These are phyloP conservation scores for Dentipellis sp. DNA, from an alignment of 768 basidiomycete genomes.

Conservation along the genomic window DNA sequence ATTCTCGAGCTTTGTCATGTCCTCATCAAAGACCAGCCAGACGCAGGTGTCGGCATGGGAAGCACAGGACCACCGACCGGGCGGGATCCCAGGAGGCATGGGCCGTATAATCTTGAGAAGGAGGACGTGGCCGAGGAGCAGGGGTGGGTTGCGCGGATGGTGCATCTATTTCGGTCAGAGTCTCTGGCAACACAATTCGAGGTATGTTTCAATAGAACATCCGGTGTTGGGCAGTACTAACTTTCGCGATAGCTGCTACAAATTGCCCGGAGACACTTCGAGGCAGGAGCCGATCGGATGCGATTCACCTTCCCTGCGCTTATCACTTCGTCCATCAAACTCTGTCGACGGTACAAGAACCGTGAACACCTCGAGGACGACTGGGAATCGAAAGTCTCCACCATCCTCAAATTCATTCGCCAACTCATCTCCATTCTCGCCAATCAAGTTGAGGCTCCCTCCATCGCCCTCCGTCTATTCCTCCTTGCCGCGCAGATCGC, in stretches of 20 bases:
- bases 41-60: constrained; percentile 28
- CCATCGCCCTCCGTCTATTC: constrained; percentile 91
- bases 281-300: constrained; percentile 89
- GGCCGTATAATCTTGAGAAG: constrained; percentile 55
- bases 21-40: constrained; percentile 77
- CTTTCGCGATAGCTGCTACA: constrained; percentile 61
- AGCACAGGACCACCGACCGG: constrained; percentile 23
- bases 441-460: constrained; percentile 85
- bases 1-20: constrained; percentile 91
- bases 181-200: constrained; percentile 85
- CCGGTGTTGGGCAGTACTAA: neutral
- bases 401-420: constrained; percentile 89
- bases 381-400: constrained; percentile 79
- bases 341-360: constrained; percentile 86
- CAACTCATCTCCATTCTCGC: constrained; percentile 91
- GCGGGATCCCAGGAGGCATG: constrained; percentile 43
- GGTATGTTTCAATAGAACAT: constrained; percentile 35
- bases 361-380: constrained; percentile 73
- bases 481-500: constrained; percentile 92
- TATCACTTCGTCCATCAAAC: constrained; percentile 86
- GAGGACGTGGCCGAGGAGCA: constrained; percentile 98
- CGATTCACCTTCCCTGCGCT: constrained; percentile 95
- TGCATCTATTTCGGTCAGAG: constrained; percentile 88
- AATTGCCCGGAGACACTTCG: constrained; percentile 84
- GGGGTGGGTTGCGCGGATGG: constrained; percentile 97